These are phyloP conservation scores for Dittrichia graveolens DNA, from an alignment of 129 eudicot genomes.

Conservation along the genomic window DNA sequence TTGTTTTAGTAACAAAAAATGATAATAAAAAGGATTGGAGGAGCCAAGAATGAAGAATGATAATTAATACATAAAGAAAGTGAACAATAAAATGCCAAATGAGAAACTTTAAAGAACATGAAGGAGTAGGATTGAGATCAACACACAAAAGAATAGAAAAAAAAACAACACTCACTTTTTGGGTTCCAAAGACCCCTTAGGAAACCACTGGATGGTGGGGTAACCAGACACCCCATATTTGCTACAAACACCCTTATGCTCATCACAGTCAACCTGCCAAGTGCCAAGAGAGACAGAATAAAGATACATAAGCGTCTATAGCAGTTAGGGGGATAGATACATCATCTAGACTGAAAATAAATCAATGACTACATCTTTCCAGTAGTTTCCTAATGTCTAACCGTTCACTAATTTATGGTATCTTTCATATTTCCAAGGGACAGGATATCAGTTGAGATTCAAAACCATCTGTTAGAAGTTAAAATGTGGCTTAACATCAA, in stretches of 20 bases:
- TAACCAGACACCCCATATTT: conserved; percentile 91
- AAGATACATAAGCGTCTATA: conserved; percentile 11
- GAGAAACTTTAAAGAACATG: neutral
- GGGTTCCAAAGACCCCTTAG: conserved; percentile 98
- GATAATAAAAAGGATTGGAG: neutral
- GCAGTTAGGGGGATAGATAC: neutral
- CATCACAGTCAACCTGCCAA: conserved; percentile 93
- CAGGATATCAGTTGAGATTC: neutral
- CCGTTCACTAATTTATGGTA: neutral
- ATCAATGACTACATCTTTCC: neutral
- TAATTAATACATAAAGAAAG: conserved; percentile 4
- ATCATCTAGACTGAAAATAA: conserved; percentile 11
- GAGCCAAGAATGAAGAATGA: neutral
- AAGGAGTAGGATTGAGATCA: neutral
- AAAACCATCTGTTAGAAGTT: neutral
- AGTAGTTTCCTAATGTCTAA: conserved; percentile 10
- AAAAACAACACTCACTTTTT: conserved; percentile 64
- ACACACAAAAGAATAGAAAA: neutral
- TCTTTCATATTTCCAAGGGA: neutral
- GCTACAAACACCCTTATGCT: conserved; percentile 77
- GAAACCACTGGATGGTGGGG: conserved; percentile 98
- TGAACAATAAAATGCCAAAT: neutral
- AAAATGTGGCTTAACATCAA: neutral
- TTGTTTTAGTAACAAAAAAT: conserved; percentile 17
- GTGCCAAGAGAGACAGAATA: conserved; percentile 24